Percentiles rank a stretch among this genome's conserved stretches.
Evolutionary conservation across 2,329 filamentous ascomycete genomes (phyloP).

Genomic region (Stachybotrys chlorohalonatus): DNA sequence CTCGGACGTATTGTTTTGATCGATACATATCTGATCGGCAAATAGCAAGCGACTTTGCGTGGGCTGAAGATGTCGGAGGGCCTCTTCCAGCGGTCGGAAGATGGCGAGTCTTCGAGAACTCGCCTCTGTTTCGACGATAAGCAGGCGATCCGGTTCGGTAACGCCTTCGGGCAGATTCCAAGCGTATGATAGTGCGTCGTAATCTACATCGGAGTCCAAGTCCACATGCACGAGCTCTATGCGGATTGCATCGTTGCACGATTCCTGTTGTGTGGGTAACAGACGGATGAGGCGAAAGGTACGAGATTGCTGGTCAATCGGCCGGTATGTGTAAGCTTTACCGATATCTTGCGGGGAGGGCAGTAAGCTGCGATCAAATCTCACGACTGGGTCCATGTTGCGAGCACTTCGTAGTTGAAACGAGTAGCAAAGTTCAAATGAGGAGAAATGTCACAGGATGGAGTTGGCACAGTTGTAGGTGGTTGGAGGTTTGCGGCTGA

Average conservation of each 20-base stretch:
- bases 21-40: conserved; percentile 22
- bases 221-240: conserved; percentile 16
- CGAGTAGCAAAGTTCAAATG: too few species aligned
- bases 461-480: too few species aligned
- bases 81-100: conserved; percentile 18
- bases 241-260: conserved; percentile 7
- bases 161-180: conserved; percentile 11
- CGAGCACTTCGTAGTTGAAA: too few species aligned
- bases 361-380: too few species aligned
- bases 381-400: too few species aligned
- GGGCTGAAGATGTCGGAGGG: conserved; percentile 12
- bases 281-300: conserved; percentile 16
- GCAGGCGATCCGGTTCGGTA: conserved; percentile 10
- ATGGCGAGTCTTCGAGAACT: conserved; percentile 10
- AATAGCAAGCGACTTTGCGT: conserved; percentile 12
- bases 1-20: conserved; percentile 14
- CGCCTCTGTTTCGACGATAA: conserved; percentile 13
- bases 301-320: neutral
- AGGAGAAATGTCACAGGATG: too few species aligned
- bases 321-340: neutral
- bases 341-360: too few species aligned
- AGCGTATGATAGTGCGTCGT: conserved; percentile 21
- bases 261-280: conserved; percentile 8
- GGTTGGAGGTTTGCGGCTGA: too few species aligned
- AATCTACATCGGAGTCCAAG: conserved; percentile 7